Base-by-base conservation (phyloP, 176 grass and related monocot genomes). In the Eremochloa ophiuroides region DNA sequence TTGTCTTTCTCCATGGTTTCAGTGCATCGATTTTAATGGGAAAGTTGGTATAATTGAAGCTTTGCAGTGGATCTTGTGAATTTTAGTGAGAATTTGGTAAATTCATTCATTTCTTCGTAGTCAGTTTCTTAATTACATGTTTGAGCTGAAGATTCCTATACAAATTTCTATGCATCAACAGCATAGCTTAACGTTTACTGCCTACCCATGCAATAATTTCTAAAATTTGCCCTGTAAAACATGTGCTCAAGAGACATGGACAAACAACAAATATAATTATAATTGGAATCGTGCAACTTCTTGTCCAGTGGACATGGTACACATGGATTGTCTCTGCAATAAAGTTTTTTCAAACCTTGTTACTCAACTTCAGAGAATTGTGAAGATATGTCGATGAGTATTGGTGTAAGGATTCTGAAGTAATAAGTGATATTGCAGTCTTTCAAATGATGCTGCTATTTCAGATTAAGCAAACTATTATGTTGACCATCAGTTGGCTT, bases 241-340 rank as follows among this genome's bases (percentile, higher is more conserved):
- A 63, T 27, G 39, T 46, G 14, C 34, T 55, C 61, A 27, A 59
- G 20, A 74, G 47, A 28, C 37, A 46, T 16, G 6, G 17, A 28
- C 17, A 62, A 75, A 75, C 26, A 41, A 58, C 28, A 8, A 47
- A 78, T 47, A 59, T 8, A 56, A 61, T 85, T 82, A 17, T 71
- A 6, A 38, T 16, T 66, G 42, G 18, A 39, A 65, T 6, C 31
- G 18, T 30, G 5, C 7, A 61, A 8, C 8, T 37, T 26, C 11
- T 31, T 46, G 7, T 33, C 47, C 23, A 23, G 15, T 56, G 53
- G 47, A 67, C 35, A 35, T 5, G 34, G 5, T 35, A n/a, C 34
- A 35, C 34, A 41, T 30, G 25, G 44, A 43, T 67, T 74, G 44
- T 41, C 37, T 42, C 7, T 14, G 29, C 29, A 23, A 30, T 25